Percentiles rank a stretch among this genome's conserved stretches.
phyloP scores from a whole-genome alignment of 331 rosid genomes.

The Arachis monticola region DNA sequence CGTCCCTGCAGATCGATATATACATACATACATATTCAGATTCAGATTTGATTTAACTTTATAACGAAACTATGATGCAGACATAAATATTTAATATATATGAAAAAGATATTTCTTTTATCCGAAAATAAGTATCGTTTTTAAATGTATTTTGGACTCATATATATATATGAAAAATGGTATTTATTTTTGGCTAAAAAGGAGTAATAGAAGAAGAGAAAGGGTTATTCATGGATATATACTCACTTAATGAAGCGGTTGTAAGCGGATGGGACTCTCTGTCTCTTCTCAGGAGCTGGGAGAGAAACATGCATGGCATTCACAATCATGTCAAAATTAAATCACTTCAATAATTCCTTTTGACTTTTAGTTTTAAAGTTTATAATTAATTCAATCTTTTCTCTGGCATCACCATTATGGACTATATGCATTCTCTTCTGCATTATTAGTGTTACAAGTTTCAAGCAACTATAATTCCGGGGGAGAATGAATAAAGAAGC shows the following conservation, averaged over 20 bases:
- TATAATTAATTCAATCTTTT: neutral
- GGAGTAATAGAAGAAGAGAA: neutral
- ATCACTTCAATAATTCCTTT: constrained; percentile 28
- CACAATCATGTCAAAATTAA: constrained; percentile 35
- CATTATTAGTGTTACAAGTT: constrained; percentile 12
- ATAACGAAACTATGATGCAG: constrained; percentile 2
- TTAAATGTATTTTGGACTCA: neutral
- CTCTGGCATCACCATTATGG: constrained; percentile 4
- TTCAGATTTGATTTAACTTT: constrained; percentile 43
- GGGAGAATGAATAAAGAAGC: constrained; percentile 33
- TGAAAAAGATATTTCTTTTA: too few species aligned
- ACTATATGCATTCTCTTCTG: constrained; percentile 29
- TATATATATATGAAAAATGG: neutral
- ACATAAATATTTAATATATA: neutral
- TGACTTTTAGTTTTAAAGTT: constrained; percentile 31
- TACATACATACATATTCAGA: constrained; percentile 29
- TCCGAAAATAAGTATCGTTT: too few species aligned
- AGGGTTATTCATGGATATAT: neutral
- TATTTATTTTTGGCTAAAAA: neutral
- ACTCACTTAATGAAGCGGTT: constrained; percentile 92
- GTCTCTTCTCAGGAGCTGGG: constrained; percentile 95
- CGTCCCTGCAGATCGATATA: constrained; percentile 63
- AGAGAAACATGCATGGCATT: constrained; percentile 16
- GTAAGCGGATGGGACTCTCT: constrained; percentile 94
- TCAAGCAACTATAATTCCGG: constrained; percentile 46